A percentile compares a stretch with the other conserved stretches of the same genome.
Evolutionary conservation across 305 asterid species (phyloP).

Genomic region (Coffea humblotiana): DNA sequence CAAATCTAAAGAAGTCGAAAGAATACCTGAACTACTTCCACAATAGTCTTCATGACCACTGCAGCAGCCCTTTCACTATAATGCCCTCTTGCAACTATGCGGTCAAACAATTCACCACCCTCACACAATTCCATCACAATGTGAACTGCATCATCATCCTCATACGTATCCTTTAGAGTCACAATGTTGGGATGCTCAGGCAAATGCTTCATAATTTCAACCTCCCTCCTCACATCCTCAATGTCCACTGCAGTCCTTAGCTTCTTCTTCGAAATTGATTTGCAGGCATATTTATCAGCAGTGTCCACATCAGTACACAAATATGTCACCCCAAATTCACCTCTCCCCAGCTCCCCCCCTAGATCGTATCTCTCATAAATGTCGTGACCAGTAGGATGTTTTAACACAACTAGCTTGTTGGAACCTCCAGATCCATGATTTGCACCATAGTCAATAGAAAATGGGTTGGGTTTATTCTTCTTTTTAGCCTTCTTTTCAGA

Average conservation of each 20-base stretch:
- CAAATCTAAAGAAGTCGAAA: slow-evolving; percentile 18
- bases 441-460: slow-evolving; percentile 58
- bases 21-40: slow-evolving; percentile 75
- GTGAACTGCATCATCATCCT: slow-evolving; percentile 72
- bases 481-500: slow-evolving; percentile 46
- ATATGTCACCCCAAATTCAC: slow-evolving; percentile 86
- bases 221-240: slow-evolving; percentile 87
- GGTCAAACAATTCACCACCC: slow-evolving; percentile 82
- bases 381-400: slow-evolving; percentile 60
- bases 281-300: slow-evolving; percentile 70
- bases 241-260: slow-evolving; percentile 72
- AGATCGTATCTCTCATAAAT: slow-evolving; percentile 52
- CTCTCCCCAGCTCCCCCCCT: slow-evolving; percentile 82
- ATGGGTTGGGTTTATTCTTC: slow-evolving; percentile 65
- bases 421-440: slow-evolving; percentile 41
- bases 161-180: slow-evolving; percentile 64
- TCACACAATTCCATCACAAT: slow-evolving; percentile 86
- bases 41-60: slow-evolving; percentile 59
- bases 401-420: slow-evolving; percentile 59
- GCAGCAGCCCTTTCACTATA: slow-evolving; percentile 88
- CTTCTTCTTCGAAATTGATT: slow-evolving; percentile 76
- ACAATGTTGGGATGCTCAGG: slow-evolving; percentile 76
- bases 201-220: slow-evolving; percentile 81
- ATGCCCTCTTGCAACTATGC: slow-evolving; percentile 84
- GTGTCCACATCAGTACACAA: slow-evolving; percentile 61